phyloP scores from a whole-genome alignment of 2,329 filamentous ascomycete genomes.

The Epichloe typhina region DNA sequence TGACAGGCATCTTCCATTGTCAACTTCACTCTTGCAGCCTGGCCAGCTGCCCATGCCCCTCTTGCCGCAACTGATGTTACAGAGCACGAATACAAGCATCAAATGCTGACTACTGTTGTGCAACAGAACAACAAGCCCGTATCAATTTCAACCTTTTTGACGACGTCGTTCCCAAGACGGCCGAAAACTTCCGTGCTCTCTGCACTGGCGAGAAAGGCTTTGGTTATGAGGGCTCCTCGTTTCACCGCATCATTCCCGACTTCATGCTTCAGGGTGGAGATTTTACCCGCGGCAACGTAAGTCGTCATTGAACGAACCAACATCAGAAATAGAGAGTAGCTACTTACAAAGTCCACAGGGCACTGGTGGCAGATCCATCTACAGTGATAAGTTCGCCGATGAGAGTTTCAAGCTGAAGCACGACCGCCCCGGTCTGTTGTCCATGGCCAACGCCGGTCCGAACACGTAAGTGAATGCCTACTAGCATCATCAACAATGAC shows the following conservation, averaged over 20 bases:
- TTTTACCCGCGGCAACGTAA: slow-evolving; percentile 84
- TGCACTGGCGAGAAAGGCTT: slow-evolving; percentile 71
- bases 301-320: slow-evolving; percentile 18
- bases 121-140: slow-evolving; percentile 55
- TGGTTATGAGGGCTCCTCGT: slow-evolving; percentile 70
- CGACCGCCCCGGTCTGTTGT: slow-evolving; percentile 63
- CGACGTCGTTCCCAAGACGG: slow-evolving; percentile 76
- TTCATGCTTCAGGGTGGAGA: slow-evolving; percentile 97
- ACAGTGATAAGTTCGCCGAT: slow-evolving; percentile 85
- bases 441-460: slow-evolving; percentile 90
- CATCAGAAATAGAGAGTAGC: background rate
- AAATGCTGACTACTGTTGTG: slow-evolving; percentile 3
- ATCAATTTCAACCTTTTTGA: slow-evolving; percentile 87
- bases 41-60: background rate
- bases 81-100: background rate
- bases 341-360: slow-evolving; percentile 44
- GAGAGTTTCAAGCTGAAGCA: slow-evolving; percentile 81
- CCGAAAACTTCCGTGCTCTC: slow-evolving; percentile 72
- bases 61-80: background rate
- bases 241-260: slow-evolving; percentile 85
- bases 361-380: slow-evolving; percentile 87
- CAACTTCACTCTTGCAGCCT: background rate
- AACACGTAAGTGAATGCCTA: slow-evolving; percentile 55
- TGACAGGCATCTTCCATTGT: background rate
- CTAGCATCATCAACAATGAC: background rate